Conservation (phyloP, 2,329 filamentous ascomycete species). For the Cladosporium sphaerospermum region DNA sequence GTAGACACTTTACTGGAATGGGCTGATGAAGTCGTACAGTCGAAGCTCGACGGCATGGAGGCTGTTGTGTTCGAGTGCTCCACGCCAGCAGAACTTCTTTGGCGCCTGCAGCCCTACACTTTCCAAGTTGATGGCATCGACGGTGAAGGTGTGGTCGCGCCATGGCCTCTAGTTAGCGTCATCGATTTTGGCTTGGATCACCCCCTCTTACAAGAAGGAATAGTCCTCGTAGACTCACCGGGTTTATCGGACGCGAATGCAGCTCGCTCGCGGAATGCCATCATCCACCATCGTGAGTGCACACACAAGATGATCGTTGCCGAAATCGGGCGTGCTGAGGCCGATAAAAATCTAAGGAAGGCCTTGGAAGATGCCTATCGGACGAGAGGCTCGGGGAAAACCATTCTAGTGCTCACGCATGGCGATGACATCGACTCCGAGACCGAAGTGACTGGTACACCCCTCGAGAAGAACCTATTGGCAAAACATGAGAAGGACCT, state of each 20-base stretch:
- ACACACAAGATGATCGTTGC: constrained; percentile 1
- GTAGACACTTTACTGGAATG: background rate
- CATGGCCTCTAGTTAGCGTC: constrained; percentile 18
- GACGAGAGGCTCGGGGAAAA: no score
- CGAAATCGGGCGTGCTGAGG: constrained; percentile 12
- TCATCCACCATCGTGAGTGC: constrained; percentile 3
- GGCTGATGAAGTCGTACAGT: background rate
- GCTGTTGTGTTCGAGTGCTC: constrained; percentile 7
- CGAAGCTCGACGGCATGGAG: background rate
- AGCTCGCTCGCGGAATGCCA: background rate
- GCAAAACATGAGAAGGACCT: no score
- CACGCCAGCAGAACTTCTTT: constrained; percentile 13
- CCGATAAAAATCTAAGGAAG: constrained; percentile 11
- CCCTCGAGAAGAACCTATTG: no score
- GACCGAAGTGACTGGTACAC: background rate
- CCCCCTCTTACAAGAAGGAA: constrained; percentile 14
- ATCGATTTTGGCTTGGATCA: constrained; percentile 17
- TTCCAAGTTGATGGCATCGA: no score
- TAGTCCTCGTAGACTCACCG: constrained; percentile 19
- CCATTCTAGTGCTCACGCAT: no score
- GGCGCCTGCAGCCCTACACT: constrained; percentile 10
- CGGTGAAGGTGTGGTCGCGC: background rate
- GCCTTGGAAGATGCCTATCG: constrained; percentile 2
- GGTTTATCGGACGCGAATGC: constrained; percentile 14
- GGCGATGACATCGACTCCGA: background rate